A percentile compares a stretch with the other conserved stretches of the same genome.
Conservation (phyloP, 2,329 filamentous ascomycete species). For the Sphaerulina vaccinii region DNA sequence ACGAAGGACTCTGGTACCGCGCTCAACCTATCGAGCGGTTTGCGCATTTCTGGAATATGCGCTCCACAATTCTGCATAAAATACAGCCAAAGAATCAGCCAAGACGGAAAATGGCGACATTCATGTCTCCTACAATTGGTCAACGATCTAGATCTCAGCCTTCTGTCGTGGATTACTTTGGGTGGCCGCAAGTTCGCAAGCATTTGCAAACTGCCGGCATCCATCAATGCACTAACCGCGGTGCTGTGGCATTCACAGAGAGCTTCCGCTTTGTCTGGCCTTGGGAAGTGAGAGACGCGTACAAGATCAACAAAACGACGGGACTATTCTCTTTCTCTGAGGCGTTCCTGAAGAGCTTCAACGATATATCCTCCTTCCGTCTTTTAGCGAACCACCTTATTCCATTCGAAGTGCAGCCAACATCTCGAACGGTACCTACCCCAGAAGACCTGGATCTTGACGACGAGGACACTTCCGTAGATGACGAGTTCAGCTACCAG, state of each 20-base stretch:
- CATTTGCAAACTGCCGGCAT: constrained; percentile 20
- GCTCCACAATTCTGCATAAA: constrained; percentile 24
- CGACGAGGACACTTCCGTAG: constrained; percentile 4
- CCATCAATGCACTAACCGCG: constrained; percentile 15
- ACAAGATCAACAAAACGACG: constrained; percentile 21
- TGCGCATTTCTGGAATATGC: constrained; percentile 25
- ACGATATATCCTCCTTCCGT: constrained; percentile 17
- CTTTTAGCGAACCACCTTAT: constrained; percentile 20
- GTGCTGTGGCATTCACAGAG: constrained; percentile 23
- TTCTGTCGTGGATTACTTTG: constrained; percentile 25
- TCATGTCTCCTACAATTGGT: constrained; percentile 20
- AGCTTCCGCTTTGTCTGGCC: constrained; percentile 25
- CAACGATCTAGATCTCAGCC: constrained; percentile 16
- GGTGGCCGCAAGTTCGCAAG: constrained; percentile 26
- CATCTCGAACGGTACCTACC: constrained; percentile 12
- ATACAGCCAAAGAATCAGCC: constrained; percentile 26
- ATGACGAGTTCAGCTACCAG: constrained; percentile 12
- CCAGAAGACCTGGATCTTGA: background rate
- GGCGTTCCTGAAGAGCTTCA: constrained; percentile 18
- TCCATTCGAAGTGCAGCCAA: constrained; percentile 22
- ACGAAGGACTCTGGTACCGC: constrained; percentile 27
- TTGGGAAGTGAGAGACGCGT: constrained; percentile 23
- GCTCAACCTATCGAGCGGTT: constrained; percentile 20
- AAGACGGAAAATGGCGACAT: constrained; percentile 8
- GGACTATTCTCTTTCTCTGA: constrained; percentile 24